Evolutionary conservation across 805 yeast species (phyloP), one percentile per base, ranked within the genome.

Genomic region (Naumovozyma dairenensis): DNA sequence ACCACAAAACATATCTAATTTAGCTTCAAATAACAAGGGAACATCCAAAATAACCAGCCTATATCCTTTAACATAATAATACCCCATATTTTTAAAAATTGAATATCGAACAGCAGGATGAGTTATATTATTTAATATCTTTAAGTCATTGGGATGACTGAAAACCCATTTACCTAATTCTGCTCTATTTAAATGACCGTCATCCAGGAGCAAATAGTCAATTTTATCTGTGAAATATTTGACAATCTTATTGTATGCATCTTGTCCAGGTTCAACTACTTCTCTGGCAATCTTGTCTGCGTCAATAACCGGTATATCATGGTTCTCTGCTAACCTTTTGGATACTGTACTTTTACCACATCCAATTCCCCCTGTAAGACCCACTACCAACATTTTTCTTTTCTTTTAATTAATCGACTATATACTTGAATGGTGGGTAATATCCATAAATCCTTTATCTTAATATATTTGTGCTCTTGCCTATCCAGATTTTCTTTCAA

Each of bases 331-430:
- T 8, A 92, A 59, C 22, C 71, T 56, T 13, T 60, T 51, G 0
- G 96, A 83, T 0, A 83, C 96, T 0, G 97, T 89, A 14, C 94
- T 80, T 51, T 92, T 92, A 3, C 99, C 99, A n/a, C 92, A 71
- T 4, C 96, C 95, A 32, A 92, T 92, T 2, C 96, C 96, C 2
- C 99, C 99, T 0, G 98, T 92, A n/a, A 92, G 69, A 1, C 99
- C 99, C 5, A 92, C 71, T 21, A 92, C 69, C 29, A 92, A 69
- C 98, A 92, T 37, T 16, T 22, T 19, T n/a, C n/a, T n/a, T n/a
- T 21, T 21, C 24, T 8, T 21, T 8, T 21, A 12, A 21, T 21
- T 21, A 21, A 21, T 21, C 24, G 10, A 21, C 8, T 12, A 21
- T 8, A 21, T 8, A 21, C 24, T 8, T 8, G 24, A 8, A n/a